Conservation (phyloP, 2,329 filamentous ascomycete species). For the Botrytis elliptica region DNA sequence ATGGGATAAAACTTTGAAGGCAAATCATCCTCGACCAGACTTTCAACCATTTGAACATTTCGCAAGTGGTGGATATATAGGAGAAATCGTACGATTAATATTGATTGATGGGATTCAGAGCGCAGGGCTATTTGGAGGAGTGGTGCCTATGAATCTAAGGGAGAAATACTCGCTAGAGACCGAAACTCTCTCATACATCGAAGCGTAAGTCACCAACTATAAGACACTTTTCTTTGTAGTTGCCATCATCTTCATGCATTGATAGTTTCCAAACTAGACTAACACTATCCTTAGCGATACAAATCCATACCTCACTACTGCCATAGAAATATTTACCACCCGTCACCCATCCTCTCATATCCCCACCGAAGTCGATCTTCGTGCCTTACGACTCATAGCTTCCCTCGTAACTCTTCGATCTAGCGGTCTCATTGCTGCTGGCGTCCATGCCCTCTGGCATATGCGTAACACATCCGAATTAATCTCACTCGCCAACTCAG, state of each 20-base stretch:
- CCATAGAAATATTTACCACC: constrained; percentile 49
- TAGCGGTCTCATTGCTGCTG: constrained; percentile 57
- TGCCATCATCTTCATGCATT: neutral
- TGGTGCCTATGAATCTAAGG: constrained; percentile 53
- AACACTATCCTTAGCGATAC: constrained; percentile 23
- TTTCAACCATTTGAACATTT: constrained; percentile 64
- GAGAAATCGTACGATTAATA: constrained; percentile 60
- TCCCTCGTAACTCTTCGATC: constrained; percentile 57
- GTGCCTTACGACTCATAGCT: constrained; percentile 53
- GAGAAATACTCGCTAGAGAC: constrained; percentile 59
- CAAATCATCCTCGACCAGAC: constrained; percentile 53
- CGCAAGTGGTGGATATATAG: constrained; percentile 64
- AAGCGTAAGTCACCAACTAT: constrained; percentile 48
- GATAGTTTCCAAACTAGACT: constrained; percentile 9
- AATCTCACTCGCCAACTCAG: constrained; percentile 35
- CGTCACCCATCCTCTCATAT: constrained; percentile 47
- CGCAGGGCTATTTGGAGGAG: constrained; percentile 55
- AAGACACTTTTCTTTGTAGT: neutral
- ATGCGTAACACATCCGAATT: constrained; percentile 46
- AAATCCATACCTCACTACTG: constrained; percentile 35
- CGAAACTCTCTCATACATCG: constrained; percentile 53
- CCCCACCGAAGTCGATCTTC: constrained; percentile 50
- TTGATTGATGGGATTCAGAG: constrained; percentile 58
- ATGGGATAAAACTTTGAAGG: constrained; percentile 58
- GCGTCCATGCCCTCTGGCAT: constrained; percentile 59